Conservation (phyloP, 495 filamentous ascomycete species). For the Hypoxylon fuscum region DNA sequence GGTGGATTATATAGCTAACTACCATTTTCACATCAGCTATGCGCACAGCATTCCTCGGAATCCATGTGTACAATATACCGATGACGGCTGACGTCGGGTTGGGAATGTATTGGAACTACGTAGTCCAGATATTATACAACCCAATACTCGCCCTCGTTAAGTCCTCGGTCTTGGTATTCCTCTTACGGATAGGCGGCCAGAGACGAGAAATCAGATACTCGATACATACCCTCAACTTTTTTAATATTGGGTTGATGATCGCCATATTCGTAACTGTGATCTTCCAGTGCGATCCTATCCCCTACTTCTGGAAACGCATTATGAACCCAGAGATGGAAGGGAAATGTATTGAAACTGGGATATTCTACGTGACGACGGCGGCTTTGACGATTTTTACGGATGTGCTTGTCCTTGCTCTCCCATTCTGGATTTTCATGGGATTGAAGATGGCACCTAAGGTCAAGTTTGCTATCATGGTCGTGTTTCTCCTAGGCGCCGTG, state of each 20-base stretch:
- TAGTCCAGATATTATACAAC: conserved; percentile 70
- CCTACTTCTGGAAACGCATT: conserved; percentile 55
- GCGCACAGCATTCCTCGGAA: conserved; percentile 62
- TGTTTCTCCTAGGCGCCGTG: conserved; percentile 62
- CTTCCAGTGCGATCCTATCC: conserved; percentile 65
- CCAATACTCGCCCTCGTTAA: conserved; percentile 70
- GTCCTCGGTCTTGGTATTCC: conserved; percentile 65
- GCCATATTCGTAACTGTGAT: conserved; percentile 64
- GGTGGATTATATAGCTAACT: conserved; percentile 4
- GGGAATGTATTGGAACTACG: conserved; percentile 58
- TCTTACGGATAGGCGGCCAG: conserved; percentile 60
- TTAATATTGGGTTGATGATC: conserved; percentile 63
- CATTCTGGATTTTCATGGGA: conserved; percentile 57
- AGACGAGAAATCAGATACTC: conserved; percentile 55
- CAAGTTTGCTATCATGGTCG: conserved; percentile 58
- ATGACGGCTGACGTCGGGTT: conserved; percentile 49
- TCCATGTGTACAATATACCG: conserved; percentile 57
- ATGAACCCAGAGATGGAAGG: conserved; percentile 50
- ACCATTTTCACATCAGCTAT: conserved; percentile 51
- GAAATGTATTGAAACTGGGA: conserved; percentile 57
- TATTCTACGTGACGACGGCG: conserved; percentile 57
- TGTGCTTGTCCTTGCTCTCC: conserved; percentile 57
- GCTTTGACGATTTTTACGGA: conserved; percentile 62
- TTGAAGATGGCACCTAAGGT: conserved; percentile 56
- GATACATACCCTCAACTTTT: conserved; percentile 58